These are phyloP conservation scores for Gremmenia infestans DNA, from an alignment of 2,329 filamentous ascomycete genomes.

Conservation along the genomic window DNA sequence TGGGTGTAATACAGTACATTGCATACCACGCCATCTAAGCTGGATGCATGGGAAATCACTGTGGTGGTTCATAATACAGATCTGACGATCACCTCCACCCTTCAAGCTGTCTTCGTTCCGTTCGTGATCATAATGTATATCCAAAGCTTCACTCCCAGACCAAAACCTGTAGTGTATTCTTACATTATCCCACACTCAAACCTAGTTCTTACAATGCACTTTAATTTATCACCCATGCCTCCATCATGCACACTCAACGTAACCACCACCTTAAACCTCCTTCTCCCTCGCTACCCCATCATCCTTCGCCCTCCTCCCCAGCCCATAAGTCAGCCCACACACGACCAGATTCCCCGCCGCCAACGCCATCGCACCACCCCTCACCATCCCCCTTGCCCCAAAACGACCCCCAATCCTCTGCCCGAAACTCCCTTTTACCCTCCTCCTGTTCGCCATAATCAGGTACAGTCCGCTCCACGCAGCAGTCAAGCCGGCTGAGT, in stretches of 20 bases:
- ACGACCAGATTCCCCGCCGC: slow-evolving; percentile 46
- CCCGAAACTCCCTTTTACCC: slow-evolving; percentile 16
- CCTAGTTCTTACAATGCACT: too few species aligned
- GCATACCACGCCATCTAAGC: background rate
- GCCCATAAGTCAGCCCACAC: slow-evolving; percentile 47
- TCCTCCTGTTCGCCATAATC: slow-evolving; percentile 55
- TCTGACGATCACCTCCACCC: background rate
- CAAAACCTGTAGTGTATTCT: too few species aligned
- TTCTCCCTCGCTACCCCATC: slow-evolving; percentile 9
- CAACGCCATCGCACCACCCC: slow-evolving; percentile 46
- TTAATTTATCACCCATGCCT: too few species aligned
- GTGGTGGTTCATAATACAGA: background rate
- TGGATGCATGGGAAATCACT: background rate
- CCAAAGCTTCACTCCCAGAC: background rate
- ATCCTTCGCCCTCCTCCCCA: slow-evolving; percentile 38
- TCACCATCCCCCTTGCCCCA: slow-evolving; percentile 44
- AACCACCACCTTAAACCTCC: background rate
- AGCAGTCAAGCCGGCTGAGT: slow-evolving; percentile 57
- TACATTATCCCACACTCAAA: too few species aligned
- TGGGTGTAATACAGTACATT: background rate
- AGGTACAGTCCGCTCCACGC: slow-evolving; percentile 63
- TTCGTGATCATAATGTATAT: background rate
- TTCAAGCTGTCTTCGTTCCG: background rate
- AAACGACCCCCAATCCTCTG: slow-evolving; percentile 42
- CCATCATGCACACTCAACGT: too few species aligned